Percentiles rank a stretch among this genome's conserved stretches.
These are phyloP conservation scores for Proliferodiscus dingleyae DNA, from an alignment of 2,329 filamentous ascomycete species.

Conservation along the genomic window DNA sequence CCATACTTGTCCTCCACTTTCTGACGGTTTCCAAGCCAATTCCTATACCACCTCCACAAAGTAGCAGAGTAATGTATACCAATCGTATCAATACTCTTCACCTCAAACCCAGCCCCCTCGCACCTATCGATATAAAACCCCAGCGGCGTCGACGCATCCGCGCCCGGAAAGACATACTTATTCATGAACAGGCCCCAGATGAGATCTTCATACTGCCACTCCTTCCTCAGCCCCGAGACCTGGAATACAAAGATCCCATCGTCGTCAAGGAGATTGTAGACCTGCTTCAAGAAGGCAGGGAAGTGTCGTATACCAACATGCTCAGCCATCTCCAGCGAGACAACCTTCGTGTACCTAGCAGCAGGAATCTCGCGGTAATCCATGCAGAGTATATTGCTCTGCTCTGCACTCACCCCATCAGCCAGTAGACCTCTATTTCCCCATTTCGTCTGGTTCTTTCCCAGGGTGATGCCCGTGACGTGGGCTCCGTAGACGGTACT, in stretches of 20 bases:
- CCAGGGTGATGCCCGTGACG: conserved; percentile 85
- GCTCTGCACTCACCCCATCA: conserved; percentile 75
- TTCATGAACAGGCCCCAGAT: conserved; percentile 99
- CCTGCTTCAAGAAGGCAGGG: conserved; percentile 72
- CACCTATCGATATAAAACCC: conserved; percentile 81
- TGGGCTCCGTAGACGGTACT: conserved; percentile 83
- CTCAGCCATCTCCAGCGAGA: conserved; percentile 97
- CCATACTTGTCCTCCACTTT: conserved; percentile 96
- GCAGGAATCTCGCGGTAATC: conserved; percentile 94
- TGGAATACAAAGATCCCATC: conserved; percentile 96
- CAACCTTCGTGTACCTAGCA: conserved; percentile 87
- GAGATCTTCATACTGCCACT: conserved; percentile 97
- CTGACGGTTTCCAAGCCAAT: conserved; percentile 92
- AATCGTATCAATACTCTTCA: conserved; percentile 89
- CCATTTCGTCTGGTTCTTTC: conserved; percentile 94
- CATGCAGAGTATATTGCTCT: conserved; percentile 90
- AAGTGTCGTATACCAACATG: conserved; percentile 95
- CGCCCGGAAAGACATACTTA: conserved; percentile 97
- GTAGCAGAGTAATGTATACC: conserved; percentile 97
- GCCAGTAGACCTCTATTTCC: conserved; percentile 85
- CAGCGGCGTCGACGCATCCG: conserved; percentile 89
- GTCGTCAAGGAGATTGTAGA: conserved; percentile 92
- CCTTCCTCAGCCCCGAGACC: conserved; percentile 87
- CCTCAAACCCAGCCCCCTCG: conserved; percentile 81
- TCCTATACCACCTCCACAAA: conserved; percentile 96